These are phyloP conservation scores for Cubamyces sp. DNA, from an alignment of 768 basidiomycete species.

Conservation along the genomic window DNA sequence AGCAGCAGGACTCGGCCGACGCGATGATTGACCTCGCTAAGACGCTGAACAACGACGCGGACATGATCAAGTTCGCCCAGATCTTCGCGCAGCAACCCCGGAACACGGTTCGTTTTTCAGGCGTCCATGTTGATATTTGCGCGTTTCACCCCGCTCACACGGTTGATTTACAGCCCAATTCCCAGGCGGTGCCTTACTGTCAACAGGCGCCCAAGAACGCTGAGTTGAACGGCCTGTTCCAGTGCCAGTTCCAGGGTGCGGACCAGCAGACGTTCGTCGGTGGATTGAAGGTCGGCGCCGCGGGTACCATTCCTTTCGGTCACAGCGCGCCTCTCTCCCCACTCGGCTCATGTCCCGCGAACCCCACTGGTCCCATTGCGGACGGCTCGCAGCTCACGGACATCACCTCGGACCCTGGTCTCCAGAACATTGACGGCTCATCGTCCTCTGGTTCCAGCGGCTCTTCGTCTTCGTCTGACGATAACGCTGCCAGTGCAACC, in stretches of 20 bases:
- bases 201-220: slow-evolving; percentile 53
- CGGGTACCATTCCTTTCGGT: slow-evolving; percentile 60
- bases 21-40: slow-evolving; percentile 54
- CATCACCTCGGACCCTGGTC: slow-evolving; percentile 31
- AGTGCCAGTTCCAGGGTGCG: slow-evolving; percentile 59
- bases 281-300: slow-evolving; percentile 43
- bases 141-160: background rate
- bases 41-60: slow-evolving; percentile 46
- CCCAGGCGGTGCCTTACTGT: slow-evolving; percentile 52
- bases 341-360: slow-evolving; percentile 54
- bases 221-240: slow-evolving; percentile 59
- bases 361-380: slow-evolving; percentile 50
- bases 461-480: slow-evolving; percentile 15
- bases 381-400: slow-evolving; percentile 47
- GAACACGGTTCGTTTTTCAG: slow-evolving; percentile 46
- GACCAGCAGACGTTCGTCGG: slow-evolving; percentile 50
- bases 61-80: slow-evolving; percentile 56
- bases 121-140: background rate
- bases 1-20: slow-evolving; percentile 54
- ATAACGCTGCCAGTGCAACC: slow-evolving; percentile 10
- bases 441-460: slow-evolving; percentile 8
- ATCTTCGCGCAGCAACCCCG: slow-evolving; percentile 62
- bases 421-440: slow-evolving; percentile 11
- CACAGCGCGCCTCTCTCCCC: slow-evolving; percentile 44
- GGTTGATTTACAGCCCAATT: slow-evolving; percentile 21